These are phyloP conservation scores for Helianthus annuus DNA, from an alignment of 129 eudicot species.

Conservation along the genomic window HanXRQr2.0-SUNRISE NC_035448.2:85293033-85293532, in stretches of 20 bases:
- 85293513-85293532: too few relatives aligned
- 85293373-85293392: neutral
- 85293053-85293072: slow-evolving; percentile 23
- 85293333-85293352: neutral
- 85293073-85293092: neutral
- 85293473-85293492: too few relatives aligned
- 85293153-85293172: slow-evolving; percentile 36
- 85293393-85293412: too few relatives aligned
- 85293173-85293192: slow-evolving; percentile 48
- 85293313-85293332: slow-evolving; percentile 26
- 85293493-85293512: too few relatives aligned
- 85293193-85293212: too few relatives aligned
- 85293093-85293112: slow-evolving; percentile 22
- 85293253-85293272: slow-evolving; percentile 55
- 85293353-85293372: slow-evolving; percentile 10
- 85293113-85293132: slow-evolving; percentile 25
- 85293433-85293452: too few relatives aligned
- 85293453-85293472: too few relatives aligned
- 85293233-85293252: too few relatives aligned
- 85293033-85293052: slow-evolving; percentile 53
- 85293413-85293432: too few relatives aligned
- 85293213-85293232: too few relatives aligned
- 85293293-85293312: slow-evolving; percentile 14
- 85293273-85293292: slow-evolving; percentile 44
- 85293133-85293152: slow-evolving; percentile 45